These are phyloP conservation scores for Cyberlindnera euphorbiae DNA, from an alignment of 805 yeast species.

Conservation along the genomic window DNA sequence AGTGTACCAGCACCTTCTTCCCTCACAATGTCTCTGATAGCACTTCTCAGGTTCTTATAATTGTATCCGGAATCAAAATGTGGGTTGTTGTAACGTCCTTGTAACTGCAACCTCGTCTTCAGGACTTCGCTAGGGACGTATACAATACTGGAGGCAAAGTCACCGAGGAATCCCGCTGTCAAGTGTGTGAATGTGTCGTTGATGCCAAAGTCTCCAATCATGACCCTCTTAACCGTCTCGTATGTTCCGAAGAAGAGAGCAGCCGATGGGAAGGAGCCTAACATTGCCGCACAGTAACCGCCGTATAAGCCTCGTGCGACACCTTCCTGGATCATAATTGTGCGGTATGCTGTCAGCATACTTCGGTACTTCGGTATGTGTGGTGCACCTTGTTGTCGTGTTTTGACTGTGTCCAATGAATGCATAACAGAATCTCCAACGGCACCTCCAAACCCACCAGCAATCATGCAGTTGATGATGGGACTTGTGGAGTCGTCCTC, in stretches of 20 bases:
- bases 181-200: constrained; percentile 81
- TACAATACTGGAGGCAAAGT: constrained; percentile 77
- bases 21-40: constrained; percentile 55
- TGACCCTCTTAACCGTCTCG: constrained; percentile 68
- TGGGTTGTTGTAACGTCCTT: constrained; percentile 81
- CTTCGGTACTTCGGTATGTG: constrained; percentile 59
- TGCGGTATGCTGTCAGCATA: constrained; percentile 70
- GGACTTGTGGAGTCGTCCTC: constrained; percentile 28
- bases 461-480: constrained; percentile 59
- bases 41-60: constrained; percentile 70
- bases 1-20: constrained; percentile 74
- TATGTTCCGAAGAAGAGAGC: constrained; percentile 92
- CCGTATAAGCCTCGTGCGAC: constrained; percentile 79
- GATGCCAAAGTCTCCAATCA: constrained; percentile 57
- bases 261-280: constrained; percentile 92
- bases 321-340: constrained; percentile 84
- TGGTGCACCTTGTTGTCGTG: constrained; percentile 95
- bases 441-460: constrained; percentile 94
- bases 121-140: constrained; percentile 96
- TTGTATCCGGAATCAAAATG: constrained; percentile 81
- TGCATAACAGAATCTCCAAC: constrained; percentile 93
- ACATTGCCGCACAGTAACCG: constrained; percentile 87
- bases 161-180: constrained; percentile 90
- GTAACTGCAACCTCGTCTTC: constrained; percentile 89
- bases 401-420: constrained; percentile 92